phyloP scores from a whole-genome alignment of 305 asterid species.

The Solanum hybrid region DNA sequence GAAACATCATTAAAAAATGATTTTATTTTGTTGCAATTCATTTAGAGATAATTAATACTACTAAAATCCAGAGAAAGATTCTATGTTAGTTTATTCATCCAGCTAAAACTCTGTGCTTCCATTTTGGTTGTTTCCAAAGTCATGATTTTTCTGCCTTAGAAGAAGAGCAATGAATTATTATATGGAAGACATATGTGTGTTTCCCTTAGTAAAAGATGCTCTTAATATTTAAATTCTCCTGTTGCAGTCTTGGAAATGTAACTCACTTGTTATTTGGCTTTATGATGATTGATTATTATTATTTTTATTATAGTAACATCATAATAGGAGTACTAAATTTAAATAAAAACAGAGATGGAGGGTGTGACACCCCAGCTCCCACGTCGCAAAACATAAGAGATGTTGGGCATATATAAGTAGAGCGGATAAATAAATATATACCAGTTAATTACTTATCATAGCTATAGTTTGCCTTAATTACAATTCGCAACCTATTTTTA shows the following conservation, averaged over 20 bases:
- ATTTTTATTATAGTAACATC: neutral
- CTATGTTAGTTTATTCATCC: neutral
- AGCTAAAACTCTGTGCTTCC: neutral
- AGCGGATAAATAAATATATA: too few relatives aligned
- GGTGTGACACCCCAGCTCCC: neutral
- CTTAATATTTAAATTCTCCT: neutral
- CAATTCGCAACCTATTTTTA: too few relatives aligned
- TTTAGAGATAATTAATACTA: neutral
- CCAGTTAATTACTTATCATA: too few relatives aligned
- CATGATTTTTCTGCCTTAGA: neutral
- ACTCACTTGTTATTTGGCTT: neutral
- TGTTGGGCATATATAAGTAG: too few relatives aligned
- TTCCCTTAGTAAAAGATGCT: neutral
- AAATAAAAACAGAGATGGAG: neutral
- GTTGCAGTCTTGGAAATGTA: conserved; percentile 3
- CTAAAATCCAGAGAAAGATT: neutral
- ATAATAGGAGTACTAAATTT: neutral
- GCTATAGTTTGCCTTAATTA: too few relatives aligned
- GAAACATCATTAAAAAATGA: neutral
- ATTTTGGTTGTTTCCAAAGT: neutral
- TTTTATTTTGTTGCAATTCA: neutral
- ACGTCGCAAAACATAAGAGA: neutral
- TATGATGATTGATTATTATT: neutral
- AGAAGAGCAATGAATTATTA: neutral
- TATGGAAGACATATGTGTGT: neutral